Conservation (phyloP, 768 basidiomycete species). For the Boletus subparvulus region DNA sequence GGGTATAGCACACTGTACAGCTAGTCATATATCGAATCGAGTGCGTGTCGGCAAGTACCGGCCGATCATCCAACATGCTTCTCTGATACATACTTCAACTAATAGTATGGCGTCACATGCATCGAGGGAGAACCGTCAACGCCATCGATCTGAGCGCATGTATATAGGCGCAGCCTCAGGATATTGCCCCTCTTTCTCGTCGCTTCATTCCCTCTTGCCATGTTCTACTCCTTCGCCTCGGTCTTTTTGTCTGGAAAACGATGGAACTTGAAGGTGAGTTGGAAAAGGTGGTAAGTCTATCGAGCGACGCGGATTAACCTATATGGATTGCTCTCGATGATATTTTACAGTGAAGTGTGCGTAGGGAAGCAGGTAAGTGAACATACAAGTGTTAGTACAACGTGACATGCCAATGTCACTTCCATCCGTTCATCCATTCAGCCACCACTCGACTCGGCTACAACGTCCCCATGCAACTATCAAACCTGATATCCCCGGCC, state of each 20-base stretch:
- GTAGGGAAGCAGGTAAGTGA: background rate
- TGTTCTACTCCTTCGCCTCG: background rate
- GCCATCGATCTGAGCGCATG: background rate
- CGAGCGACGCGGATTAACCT: no score
- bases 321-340: background rate
- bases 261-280: background rate
- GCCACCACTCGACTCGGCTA: no score
- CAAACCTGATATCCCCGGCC: background rate
- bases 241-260: no score
- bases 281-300: background rate
- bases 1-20: slow-evolving; percentile 28
- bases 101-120: background rate
- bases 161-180: no score
- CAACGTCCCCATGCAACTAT: background rate
- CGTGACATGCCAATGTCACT: background rate
- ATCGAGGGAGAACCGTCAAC: background rate
- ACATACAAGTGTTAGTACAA: background rate
- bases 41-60: background rate
- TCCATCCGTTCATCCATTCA: background rate
- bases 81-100: background rate
- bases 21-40: background rate
- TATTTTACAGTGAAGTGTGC: background rate
- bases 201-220: background rate
- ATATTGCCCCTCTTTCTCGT: background rate
- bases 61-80: background rate